Percentiles rank a stretch among this genome's conserved stretches.
phyloP scores from a whole-genome alignment of 768 basidiomycete species.

The Russula lepida region DNA sequence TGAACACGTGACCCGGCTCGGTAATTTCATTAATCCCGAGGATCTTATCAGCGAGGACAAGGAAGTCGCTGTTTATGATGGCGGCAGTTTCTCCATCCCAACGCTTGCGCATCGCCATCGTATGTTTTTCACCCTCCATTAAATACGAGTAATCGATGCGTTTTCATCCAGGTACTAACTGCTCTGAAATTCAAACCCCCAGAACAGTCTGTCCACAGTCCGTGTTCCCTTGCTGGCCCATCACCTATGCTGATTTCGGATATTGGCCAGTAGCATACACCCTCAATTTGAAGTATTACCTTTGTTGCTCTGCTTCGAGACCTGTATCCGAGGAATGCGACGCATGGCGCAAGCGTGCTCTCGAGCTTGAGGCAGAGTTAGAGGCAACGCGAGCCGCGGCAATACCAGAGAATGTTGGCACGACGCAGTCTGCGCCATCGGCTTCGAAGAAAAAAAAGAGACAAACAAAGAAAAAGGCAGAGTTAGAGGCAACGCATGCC shows the following conservation, averaged over 20 bases:
- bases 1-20: no score
- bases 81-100: neutral
- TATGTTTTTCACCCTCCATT: neutral
- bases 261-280: slow-evolving; percentile 1
- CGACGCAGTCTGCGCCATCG: neutral
- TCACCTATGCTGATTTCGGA: neutral
- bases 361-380: slow-evolving; percentile 10
- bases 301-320: neutral
- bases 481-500: neutral
- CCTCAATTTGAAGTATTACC: neutral
- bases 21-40: no score
- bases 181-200: slow-evolving; percentile 12
- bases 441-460: neutral
- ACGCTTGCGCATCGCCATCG: slow-evolving; percentile 10
- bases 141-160: neutral
- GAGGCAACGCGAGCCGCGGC: neutral
- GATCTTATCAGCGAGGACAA: neutral
- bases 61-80: neutral
- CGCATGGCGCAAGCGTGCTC: slow-evolving; percentile 10
- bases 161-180: neutral
- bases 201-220: slow-evolving; percentile 6
- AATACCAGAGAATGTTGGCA: slow-evolving; percentile 2
- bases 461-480: neutral
- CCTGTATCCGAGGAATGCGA: neutral
- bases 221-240: neutral